Base-by-base conservation (phyloP, 2,329 filamentous ascomycete genomes). In the Epichloe uncinata region DNA sequence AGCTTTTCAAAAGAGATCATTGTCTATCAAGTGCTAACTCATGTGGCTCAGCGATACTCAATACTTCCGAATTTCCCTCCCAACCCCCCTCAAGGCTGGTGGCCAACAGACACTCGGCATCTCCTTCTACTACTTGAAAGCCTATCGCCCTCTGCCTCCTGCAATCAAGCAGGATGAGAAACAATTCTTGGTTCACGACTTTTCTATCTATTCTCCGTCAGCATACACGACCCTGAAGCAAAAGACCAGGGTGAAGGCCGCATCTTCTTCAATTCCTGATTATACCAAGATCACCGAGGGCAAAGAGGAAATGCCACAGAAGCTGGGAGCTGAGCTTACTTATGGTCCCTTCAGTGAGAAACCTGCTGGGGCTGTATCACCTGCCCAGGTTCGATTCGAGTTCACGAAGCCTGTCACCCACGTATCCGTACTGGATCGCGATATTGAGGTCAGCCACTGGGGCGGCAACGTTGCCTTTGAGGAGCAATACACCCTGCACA, bases 401-500 rank as follows among this genome's bases (percentile, higher is more conserved):
- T 96, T 93, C 71, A 96, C 87, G 56, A 94, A 91, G 69, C 91
- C 93, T 12, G 74, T 98, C 51, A 84, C 82, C 42, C 87, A 93
- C 62, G 79, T 88, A 47, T 81, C 81, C 35, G 73, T 79, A 15
- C 74, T 98, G 52, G 87, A 97, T 69, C 84, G 93, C 53, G 90
- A 97, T 61, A 73, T 98, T 55, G 93, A 98, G 67, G 84, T 98
- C 59, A 95, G 87, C 64, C 93, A 97, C 69, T 98, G 93, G 93
- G 93, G 93, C 57, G 93, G 93, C 54, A 98, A 98, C 64, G 70
- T 97, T 49, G 93, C 93, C 2, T 88, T 90, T 46, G 93, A 98
- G 70, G 93, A 98, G 71, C 81, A 87, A 51, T 96, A 95, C 70
- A 87, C 84, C 67, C 75, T 97, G 57, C 79, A 80, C 60, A 91